Percentiles rank a stretch among this genome's conserved stretches.
phyloP scores from a whole-genome alignment of 2,329 filamentous ascomycete genomes.

The Ascocoryne sarcoides region DNA sequence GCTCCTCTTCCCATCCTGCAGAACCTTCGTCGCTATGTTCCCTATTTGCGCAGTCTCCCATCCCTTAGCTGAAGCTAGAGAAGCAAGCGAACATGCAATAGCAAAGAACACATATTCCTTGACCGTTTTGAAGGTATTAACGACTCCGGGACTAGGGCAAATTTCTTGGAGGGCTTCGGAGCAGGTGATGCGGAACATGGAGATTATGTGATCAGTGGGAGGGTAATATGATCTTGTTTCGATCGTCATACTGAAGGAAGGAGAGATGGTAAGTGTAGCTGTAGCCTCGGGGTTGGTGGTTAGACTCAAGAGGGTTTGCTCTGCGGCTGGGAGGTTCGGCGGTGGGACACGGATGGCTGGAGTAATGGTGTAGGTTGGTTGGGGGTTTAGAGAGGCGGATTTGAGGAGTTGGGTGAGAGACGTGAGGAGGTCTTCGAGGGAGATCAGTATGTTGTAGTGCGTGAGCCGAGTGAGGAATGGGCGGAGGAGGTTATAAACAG shows the following conservation, averaged over 20 bases:
- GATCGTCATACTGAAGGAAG: constrained; percentile 29
- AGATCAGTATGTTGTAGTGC: constrained; percentile 20
- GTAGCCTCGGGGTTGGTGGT: constrained; percentile 35
- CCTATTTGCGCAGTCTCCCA: too few relatives aligned
- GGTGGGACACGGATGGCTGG: constrained; percentile 12
- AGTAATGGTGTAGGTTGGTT: constrained; percentile 19
- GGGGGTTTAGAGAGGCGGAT: constrained; percentile 18
- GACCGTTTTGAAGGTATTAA: constrained; percentile 11
- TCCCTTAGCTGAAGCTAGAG: too few relatives aligned
- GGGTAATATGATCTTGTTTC: constrained; percentile 28
- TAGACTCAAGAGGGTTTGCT: constrained; percentile 34
- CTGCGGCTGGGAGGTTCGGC: constrained; percentile 22
- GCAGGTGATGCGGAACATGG: constrained; percentile 11
- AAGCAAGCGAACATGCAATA: constrained; percentile 19
- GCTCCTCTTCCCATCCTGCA: too few relatives aligned
- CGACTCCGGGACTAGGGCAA: constrained; percentile 12
- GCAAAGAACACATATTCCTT: constrained; percentile 22
- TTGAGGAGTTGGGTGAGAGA: constrained; percentile 18
- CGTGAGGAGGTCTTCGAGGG: constrained; percentile 16
- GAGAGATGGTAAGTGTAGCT: constrained; percentile 30
- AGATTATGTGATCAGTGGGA: constrained; percentile 4
- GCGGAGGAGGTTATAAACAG: constrained; percentile 48
- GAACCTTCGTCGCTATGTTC: too few relatives aligned
- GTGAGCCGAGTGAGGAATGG: constrained; percentile 36
- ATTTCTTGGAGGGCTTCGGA: constrained; percentile 10